Evolutionary conservation across 164 flowering plant genomes (phyloP), one percentile per base, ranked within the genome.

Genomic region (Brasenia schreberi): DNA sequence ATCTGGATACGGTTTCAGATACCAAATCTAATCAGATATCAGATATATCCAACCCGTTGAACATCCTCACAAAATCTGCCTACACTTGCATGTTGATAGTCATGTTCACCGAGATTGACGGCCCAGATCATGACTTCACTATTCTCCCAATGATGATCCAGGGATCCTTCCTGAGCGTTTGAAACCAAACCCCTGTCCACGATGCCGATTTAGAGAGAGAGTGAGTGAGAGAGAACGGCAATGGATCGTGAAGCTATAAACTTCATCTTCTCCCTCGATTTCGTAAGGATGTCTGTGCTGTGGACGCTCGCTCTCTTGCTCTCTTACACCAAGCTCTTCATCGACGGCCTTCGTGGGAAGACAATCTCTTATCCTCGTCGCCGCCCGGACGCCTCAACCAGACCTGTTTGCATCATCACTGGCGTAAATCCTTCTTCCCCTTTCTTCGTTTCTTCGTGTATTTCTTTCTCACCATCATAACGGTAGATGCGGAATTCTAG

Each of bases 341-440:
- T 67, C 19, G 19, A 42, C 59, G 56, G 43, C 18, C n/a, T 82
- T 18, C 69, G 75, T 58, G 66, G 45, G 3, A 75, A 72, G 19
- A 61, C 74, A 39, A 42, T 18, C 11, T 43, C 78, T 7, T 80
- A 72, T 59, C 68, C 77, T 44, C 83, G 87, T 43, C 70, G 70
- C 60, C n/a, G 63, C 12, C 77, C 65, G 0, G 6, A 62, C 61
- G 56, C 66, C 53, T 18, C 49, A 4, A 56, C 61, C 11, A 16
- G 66, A 23, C 96, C 96, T 53, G 45, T 92, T 66, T 92, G 96
- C 76, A 71, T 92, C 23, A 75, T 92, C 64, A 92, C 97, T 18
- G 98, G 98, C 19, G 98, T 92, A 82, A 80, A 73, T 42, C n/a
- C 7, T 33, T 45, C 39, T 23, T 69, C 18, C 6, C 43, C 16